These are phyloP conservation scores for Penicillium sp. DNA, from an alignment of 2,329 filamentous ascomycete species.

Conservation along the genomic window DNA sequence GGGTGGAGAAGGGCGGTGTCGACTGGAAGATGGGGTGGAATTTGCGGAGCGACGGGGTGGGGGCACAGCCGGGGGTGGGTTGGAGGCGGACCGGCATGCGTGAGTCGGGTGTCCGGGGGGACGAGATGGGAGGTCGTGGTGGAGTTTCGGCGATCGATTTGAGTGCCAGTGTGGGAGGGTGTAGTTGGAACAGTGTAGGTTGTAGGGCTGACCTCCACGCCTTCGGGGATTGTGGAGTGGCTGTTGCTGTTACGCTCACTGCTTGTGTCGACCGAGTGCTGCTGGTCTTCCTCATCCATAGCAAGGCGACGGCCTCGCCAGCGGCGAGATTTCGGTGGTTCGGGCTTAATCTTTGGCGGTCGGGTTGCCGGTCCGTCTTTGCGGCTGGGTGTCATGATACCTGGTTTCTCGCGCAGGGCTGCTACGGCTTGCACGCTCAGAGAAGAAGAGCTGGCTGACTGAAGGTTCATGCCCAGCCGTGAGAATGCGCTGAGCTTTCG, in stretches of 20 bases:
- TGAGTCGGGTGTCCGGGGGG: conserved; percentile 23
- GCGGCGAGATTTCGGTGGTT: conserved; percentile 44
- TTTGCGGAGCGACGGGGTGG: conserved; percentile 41
- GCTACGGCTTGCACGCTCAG: conserved; percentile 77
- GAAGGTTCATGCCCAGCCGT: conserved; percentile 67
- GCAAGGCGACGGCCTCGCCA: conserved; percentile 40
- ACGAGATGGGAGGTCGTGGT: conserved; percentile 23
- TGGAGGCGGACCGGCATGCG: conserved; percentile 33
- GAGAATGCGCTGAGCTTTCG: conserved; percentile 27
- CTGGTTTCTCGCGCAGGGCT: conserved; percentile 76
- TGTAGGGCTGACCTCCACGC: conserved; percentile 17
- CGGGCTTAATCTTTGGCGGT: conserved; percentile 37
- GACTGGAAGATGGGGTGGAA: conserved; percentile 25
- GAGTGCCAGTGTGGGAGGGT: not conserved
- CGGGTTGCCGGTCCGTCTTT: conserved; percentile 36
- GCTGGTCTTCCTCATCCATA: conserved; percentile 31
- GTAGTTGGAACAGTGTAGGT: conserved; percentile 4
- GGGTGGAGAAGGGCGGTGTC: conserved; percentile 22
- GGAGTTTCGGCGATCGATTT: conserved; percentile 23
- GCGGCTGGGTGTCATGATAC: conserved; percentile 75
- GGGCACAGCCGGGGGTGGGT: conserved; percentile 42
- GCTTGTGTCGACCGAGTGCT: conserved; percentile 19
- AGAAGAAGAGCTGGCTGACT: conserved; percentile 67
- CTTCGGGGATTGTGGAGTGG: conserved; percentile 26
- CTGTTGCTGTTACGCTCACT: conserved; percentile 19